These are phyloP conservation scores for Pleurostoma richardsiae DNA, from an alignment of 2,329 filamentous ascomycete species.

Conservation along the genomic window DNA sequence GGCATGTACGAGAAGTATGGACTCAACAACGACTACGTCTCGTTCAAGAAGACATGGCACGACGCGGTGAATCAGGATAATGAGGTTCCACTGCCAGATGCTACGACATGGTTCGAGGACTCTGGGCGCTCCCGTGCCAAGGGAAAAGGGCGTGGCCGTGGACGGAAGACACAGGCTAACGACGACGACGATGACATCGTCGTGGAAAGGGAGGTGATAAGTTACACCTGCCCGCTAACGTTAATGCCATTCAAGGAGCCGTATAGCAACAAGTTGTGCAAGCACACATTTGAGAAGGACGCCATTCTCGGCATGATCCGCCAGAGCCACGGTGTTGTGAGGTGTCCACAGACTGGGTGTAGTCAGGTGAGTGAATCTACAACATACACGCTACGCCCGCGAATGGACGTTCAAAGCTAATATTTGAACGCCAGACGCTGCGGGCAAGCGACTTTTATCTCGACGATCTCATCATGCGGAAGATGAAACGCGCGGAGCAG, in stretches of 20 bases:
- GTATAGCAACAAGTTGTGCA: conserved; percentile 61
- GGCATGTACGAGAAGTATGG: conserved; percentile 44
- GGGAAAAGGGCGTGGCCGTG: conserved; percentile 6
- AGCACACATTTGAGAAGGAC: conserved; percentile 65
- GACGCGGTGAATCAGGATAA: conserved; percentile 43
- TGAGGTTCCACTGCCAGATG: conserved; percentile 45
- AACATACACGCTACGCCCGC: too few species aligned
- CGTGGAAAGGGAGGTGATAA: conserved; percentile 57
- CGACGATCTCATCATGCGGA: conserved; percentile 51
- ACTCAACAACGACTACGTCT: conserved; percentile 51
- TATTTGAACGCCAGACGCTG: conserved; percentile 20
- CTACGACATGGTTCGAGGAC: conserved; percentile 47
- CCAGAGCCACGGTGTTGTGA: conserved; percentile 23
- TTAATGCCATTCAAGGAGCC: conserved; percentile 61
- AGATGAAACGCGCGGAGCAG: conserved; percentile 49
- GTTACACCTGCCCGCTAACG: conserved; percentile 66
- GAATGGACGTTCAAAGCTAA: too few species aligned
- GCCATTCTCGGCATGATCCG: conserved; percentile 53
- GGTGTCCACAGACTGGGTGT: conserved; percentile 65
- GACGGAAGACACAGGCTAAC: conserved; percentile 26
- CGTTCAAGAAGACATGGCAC: conserved; percentile 56
- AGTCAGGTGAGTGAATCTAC: conserved; percentile 35
- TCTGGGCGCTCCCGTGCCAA: conserved; percentile 33
- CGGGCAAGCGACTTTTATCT: conserved; percentile 46
- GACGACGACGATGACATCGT: conserved; percentile 65